Evolutionary conservation across 2,329 filamentous ascomycete species (phyloP).

Genomic region (Fusarium sp.): DNA sequence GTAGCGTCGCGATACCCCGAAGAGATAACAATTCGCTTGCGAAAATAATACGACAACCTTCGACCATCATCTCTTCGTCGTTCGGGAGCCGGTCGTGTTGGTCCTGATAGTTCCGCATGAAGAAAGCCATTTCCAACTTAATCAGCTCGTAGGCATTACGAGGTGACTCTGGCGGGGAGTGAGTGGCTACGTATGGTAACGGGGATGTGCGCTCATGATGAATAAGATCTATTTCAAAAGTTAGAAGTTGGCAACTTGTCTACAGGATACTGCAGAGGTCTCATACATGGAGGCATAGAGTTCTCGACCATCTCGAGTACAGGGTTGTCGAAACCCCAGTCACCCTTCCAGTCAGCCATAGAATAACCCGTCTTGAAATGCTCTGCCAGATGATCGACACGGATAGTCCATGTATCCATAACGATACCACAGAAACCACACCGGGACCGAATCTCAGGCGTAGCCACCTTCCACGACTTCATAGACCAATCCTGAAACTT

Average conservation of each 20-base stretch:
- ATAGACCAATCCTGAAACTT: conserved; percentile 74
- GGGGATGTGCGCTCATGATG: conserved; percentile 70
- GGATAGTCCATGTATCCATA: conserved; percentile 70
- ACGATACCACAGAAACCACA: conserved; percentile 74
- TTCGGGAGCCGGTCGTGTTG: conserved; percentile 55
- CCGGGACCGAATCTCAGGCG: conserved; percentile 70
- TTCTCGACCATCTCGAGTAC: conserved; percentile 74
- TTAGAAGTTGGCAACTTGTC: conserved; percentile 55
- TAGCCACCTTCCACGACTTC: conserved; percentile 70
- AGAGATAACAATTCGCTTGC: conserved; percentile 62
- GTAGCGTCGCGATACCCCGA: conserved; percentile 51
- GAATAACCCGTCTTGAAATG: conserved; percentile 74
- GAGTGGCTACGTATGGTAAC: conserved; percentile 63
- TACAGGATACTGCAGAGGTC: conserved; percentile 51
- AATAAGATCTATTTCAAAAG: conserved; percentile 67
- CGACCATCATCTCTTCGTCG: conserved; percentile 66
- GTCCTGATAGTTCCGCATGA: conserved; percentile 58
- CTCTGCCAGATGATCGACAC: conserved; percentile 73
- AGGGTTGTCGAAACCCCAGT: conserved; percentile 73
- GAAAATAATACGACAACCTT: conserved; percentile 69
- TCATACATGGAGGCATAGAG: conserved; percentile 73
- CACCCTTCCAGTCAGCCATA: conserved; percentile 77
- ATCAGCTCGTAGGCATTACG: conserved; percentile 71
- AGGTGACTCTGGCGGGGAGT: conserved; percentile 57
- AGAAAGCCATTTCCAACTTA: conserved; percentile 67